These are phyloP conservation scores for Millerozyma acaciae DNA, from an alignment of 805 yeast genomes.

Conservation along the genomic window DNA sequence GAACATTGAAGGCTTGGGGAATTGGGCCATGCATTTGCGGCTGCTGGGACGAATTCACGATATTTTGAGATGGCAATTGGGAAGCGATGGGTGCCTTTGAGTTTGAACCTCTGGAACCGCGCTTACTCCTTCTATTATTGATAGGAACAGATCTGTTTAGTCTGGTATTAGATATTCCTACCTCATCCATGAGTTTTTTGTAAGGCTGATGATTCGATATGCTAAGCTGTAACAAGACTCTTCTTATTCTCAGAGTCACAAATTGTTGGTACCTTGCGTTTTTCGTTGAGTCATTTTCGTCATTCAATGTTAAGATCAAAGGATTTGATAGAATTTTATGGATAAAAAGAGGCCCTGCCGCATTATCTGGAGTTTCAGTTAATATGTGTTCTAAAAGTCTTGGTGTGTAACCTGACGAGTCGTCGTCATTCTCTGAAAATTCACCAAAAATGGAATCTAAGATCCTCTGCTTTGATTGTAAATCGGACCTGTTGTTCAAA, in stretches of 20 bases:
- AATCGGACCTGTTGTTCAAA: conserved; percentile 63
- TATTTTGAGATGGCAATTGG: conserved; percentile 4
- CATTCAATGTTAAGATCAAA: conserved; percentile 35
- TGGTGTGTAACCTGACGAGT: conserved; percentile 33
- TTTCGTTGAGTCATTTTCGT: conserved; percentile 36
- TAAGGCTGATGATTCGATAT: conserved; percentile 62
- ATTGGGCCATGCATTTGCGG: not conserved
- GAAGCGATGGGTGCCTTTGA: not conserved
- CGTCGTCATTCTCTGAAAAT: conserved; percentile 23
- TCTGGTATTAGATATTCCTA: conserved; percentile 55
- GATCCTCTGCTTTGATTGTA: conserved; percentile 55
- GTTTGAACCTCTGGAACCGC: conserved; percentile 2
- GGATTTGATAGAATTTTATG: conserved; percentile 78
- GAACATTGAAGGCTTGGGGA: not conserved
- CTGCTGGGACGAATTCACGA: conserved; percentile 3
- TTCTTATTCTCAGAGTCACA: conserved; percentile 58
- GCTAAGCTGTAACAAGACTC: conserved; percentile 56
- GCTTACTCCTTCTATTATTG: conserved; percentile 18
- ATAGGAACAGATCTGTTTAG: conserved; percentile 23
- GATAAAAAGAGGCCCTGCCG: conserved; percentile 53
- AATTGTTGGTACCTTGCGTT: conserved; percentile 45
- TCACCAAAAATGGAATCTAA: conserved; percentile 65
- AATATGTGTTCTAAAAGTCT: conserved; percentile 54
- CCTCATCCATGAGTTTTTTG: conserved; percentile 86
- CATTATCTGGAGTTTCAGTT: conserved; percentile 58